Evolutionary conservation across 495 filamentous ascomycete genomes (phyloP), one percentile per base, ranked within the genome.

Genomic region (Talaromyces nanjingensis): DNA sequence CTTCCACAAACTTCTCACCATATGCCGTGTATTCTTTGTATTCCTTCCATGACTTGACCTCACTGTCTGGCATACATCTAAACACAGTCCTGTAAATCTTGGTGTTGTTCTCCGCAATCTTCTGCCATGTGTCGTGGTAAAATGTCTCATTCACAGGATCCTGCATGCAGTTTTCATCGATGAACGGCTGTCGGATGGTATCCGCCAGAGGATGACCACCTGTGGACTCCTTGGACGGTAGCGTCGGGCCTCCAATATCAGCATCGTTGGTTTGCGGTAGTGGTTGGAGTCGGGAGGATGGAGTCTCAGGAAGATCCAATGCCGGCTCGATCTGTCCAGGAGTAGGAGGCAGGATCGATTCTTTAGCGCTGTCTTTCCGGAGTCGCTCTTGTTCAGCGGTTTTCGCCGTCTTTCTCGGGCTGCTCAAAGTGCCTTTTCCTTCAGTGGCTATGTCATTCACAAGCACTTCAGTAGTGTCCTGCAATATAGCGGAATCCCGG

Each of bases 41-140:
- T 66, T 96, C 91, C 67, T 89, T 88, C 96, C 96, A 98, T 59
- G 86, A 91, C 66, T 87, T 89, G 66, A 96, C 96, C 68, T 97
- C 91, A 62, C 85, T 96, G 70, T 98, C 94, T 2, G 94, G 94
- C 90, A 93, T 93, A 74, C 92, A 96, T 55, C 96, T 87, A 79
- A 98, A 98, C 12, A 98, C 96, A 62, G 89, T 86, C 25, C 96
- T 87, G 77, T 87, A 98, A 34, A 98, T 83, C 65, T 91, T 89
- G 5, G 94, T 97, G 72, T 98, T 98, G 75, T 97, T 97, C 58
- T 90, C 88, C 6, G 94, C 94, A 52, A 92, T 86, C n/a, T 84
- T 77, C 65, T 87, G 86, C 94, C 94, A 98, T 1, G 88, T 87
- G 66, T 96, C 91, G 53, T 92, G 83, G 70, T 89, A 93, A 76